Conservation (phyloP, 1,284 basidiomycete species). For the Pseudozyma sp. region DNA sequence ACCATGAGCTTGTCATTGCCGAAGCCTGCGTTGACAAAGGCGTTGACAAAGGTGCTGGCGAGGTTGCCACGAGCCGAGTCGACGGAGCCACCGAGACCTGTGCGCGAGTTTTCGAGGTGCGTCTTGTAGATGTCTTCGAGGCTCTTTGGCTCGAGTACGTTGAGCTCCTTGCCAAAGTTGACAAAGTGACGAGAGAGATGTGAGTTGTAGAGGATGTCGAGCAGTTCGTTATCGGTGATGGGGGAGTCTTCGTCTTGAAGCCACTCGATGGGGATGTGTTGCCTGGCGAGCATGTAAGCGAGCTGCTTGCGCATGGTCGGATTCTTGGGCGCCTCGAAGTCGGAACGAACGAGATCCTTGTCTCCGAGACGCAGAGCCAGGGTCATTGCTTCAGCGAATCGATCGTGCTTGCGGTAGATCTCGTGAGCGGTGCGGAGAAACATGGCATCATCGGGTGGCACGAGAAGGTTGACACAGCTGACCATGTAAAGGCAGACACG, state of each 20-base stretch:
- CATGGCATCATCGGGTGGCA: slow-evolving; percentile 89
- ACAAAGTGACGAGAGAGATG: slow-evolving; percentile 79
- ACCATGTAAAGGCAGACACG: slow-evolving; percentile 99
- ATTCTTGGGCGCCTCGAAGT: slow-evolving; percentile 66
- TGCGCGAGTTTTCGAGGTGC: slow-evolving; percentile 81
- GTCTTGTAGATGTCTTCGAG: slow-evolving; percentile 98
- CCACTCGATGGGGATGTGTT: slow-evolving; percentile 92
- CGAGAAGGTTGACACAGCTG: slow-evolving; percentile 87
- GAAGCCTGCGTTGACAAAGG: slow-evolving; percentile 98
- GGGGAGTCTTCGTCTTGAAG: slow-evolving; percentile 75
- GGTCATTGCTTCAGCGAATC: slow-evolving; percentile 90
- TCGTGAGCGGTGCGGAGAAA: slow-evolving; percentile 91
- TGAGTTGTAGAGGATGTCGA: slow-evolving; percentile 81
- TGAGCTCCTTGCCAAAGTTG: slow-evolving; percentile 93
- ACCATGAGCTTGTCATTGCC: slow-evolving; percentile 99
- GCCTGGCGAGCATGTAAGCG: slow-evolving; percentile 90
- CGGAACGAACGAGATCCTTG: slow-evolving; percentile 76
- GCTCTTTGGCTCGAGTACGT: slow-evolving; percentile 87
- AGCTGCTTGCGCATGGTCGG: slow-evolving; percentile 89
- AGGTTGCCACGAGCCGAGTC: slow-evolving; percentile 95
- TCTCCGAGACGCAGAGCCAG: slow-evolving; percentile 89
- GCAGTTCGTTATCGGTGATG: slow-evolving; percentile 72
- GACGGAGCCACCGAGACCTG: slow-evolving; percentile 72
- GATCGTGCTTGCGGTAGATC: slow-evolving; percentile 88
- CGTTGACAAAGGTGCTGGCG: slow-evolving; percentile 97